These are phyloP conservation scores for Phaeophleospora eucalypticola DNA, from an alignment of 2,329 filamentous ascomycete genomes.

Conservation along the genomic window DNA sequence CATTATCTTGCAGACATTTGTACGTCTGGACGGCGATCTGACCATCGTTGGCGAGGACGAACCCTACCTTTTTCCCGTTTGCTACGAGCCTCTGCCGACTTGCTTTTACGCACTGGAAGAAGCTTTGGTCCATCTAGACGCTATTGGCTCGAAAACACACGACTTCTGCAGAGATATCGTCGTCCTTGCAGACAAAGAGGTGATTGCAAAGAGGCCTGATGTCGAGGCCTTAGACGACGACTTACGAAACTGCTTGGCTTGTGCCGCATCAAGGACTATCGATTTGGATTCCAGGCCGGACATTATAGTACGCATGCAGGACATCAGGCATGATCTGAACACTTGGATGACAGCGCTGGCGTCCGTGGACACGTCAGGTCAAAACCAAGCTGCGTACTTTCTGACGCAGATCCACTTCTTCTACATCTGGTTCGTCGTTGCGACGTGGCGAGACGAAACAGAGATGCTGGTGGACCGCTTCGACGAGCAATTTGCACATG, in stretches of 20 bases:
- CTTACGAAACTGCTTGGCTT: constrained; percentile 16
- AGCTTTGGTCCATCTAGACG: constrained; percentile 17
- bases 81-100: constrained; percentile 11
- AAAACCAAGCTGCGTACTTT: constrained; percentile 10
- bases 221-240: constrained; percentile 14
- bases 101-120: constrained; percentile 15
- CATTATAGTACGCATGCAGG: constrained; percentile 3
- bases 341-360: constrained; percentile 15
- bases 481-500: constrained; percentile 14
- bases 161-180: constrained; percentile 15
- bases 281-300: constrained; percentile 3
- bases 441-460: constrained; percentile 15
- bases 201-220: constrained; percentile 8
- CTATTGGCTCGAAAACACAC: constrained; percentile 12
- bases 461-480: constrained; percentile 17
- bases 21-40: constrained; percentile 16
- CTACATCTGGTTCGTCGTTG: constrained; percentile 15
- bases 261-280: constrained; percentile 14
- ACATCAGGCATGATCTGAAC: constrained; percentile 13
- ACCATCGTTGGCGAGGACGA: constrained; percentile 18
- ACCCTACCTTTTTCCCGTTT: constrained; percentile 15
- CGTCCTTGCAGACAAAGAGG: constrained; percentile 9
- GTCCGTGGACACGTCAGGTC: neutral
- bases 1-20: constrained; percentile 15
- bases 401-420: constrained; percentile 18